phyloP scores from a whole-genome alignment of 2,329 filamentous ascomycete species.

The Neurospora crassa region DNA sequence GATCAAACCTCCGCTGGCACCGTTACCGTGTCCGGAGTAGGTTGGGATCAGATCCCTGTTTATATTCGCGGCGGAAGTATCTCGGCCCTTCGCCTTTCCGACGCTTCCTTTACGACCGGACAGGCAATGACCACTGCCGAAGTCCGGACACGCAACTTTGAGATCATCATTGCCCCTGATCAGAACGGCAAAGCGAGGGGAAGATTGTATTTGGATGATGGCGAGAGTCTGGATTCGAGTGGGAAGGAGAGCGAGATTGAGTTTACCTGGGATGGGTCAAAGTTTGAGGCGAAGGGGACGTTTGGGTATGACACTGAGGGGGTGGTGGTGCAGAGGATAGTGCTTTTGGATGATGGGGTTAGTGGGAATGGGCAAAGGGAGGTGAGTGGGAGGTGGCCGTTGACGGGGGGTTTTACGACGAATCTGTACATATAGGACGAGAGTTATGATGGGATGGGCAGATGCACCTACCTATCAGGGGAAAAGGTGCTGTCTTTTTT shows the following conservation, averaged over 20 bases:
- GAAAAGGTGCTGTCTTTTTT: background rate
- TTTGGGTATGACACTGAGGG: conserved; percentile 11
- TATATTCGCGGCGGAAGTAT: conserved; percentile 53
- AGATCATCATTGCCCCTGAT: conserved; percentile 37
- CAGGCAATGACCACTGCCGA: conserved; percentile 41
- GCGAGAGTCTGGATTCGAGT: conserved; percentile 18
- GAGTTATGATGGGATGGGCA: background rate
- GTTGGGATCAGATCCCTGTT: conserved; percentile 40
- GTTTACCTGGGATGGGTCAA: conserved; percentile 13
- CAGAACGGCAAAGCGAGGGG: conserved; percentile 37
- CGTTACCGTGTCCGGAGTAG: conserved; percentile 5
- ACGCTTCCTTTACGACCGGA: conserved; percentile 20
- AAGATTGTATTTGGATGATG: conserved; percentile 42
- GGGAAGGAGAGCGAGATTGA: conserved; percentile 7
- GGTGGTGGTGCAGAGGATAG: conserved; percentile 11
- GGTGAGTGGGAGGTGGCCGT: background rate
- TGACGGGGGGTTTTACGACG: background rate
- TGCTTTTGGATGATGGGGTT: background rate
- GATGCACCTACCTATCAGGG: background rate
- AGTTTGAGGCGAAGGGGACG: conserved; percentile 6
- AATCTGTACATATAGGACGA: background rate
- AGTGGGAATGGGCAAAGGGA: background rate
- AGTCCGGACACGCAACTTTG: conserved; percentile 37
- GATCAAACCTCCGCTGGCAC: conserved; percentile 21
- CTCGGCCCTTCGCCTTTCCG: conserved; percentile 29